These are phyloP conservation scores for Thymus quinquecostatus DNA, from an alignment of 257 asterid species.

Conservation along the genomic window DNA sequence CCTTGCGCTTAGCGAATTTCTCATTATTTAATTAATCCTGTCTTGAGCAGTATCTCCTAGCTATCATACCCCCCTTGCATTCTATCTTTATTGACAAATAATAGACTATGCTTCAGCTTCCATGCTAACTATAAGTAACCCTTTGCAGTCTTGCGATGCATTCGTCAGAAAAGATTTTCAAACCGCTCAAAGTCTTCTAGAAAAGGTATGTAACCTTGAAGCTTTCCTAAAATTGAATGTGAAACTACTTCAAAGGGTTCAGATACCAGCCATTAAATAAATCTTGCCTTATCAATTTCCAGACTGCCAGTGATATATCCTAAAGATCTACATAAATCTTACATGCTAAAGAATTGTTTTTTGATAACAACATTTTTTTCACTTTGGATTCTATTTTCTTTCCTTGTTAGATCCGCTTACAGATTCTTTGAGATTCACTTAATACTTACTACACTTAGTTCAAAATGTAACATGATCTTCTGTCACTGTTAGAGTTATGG, in stretches of 20 bases:
- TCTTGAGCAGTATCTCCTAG: constrained; percentile 23
- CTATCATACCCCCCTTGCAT: constrained; percentile 21
- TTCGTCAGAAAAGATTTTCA: constrained; percentile 43
- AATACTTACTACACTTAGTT: too few species aligned
- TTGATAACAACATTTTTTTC: too few species aligned
- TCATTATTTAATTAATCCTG: neutral
- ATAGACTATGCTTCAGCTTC: constrained; percentile 17
- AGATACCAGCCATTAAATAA: constrained; percentile 1
- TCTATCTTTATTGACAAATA: neutral
- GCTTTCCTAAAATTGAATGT: constrained; percentile 16
- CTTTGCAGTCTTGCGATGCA: constrained; percentile 71
- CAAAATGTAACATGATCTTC: too few species aligned
- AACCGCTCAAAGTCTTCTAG: constrained; percentile 45
- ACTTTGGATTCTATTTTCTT: too few species aligned
- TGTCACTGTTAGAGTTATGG: too few species aligned
- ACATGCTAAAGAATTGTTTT: too few species aligned
- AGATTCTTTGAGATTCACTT: too few species aligned
- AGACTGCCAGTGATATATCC: neutral
- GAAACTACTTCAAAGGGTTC: constrained; percentile 10
- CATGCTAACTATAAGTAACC: constrained; percentile 16
- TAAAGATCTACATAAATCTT: too few species aligned
- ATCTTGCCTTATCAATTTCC: neutral
- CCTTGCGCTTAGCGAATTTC: neutral
- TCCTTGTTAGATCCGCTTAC: too few species aligned
- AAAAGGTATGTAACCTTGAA: constrained; percentile 54